Base-by-base conservation (phyloP, 2,329 filamentous ascomycete species). In the Pseudogymnoascus sp. region DNA sequence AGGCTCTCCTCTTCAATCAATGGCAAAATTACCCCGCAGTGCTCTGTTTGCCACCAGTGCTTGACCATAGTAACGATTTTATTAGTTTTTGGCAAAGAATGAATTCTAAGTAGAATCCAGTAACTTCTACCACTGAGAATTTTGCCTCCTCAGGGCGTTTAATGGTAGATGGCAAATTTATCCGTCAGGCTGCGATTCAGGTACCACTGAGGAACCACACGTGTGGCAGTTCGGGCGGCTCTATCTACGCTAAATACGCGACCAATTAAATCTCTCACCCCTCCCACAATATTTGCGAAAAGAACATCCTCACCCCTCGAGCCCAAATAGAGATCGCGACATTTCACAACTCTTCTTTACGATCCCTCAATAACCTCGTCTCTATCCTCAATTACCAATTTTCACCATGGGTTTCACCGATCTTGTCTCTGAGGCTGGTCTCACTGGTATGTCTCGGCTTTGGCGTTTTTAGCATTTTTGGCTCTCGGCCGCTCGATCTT, bases 401-500 rank as follows among this genome's bases (percentile, higher is more conserved):
- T 55, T 65, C 68, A 73, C 64, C 62, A 89, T 89, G 86, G 86
- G 86, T 76, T 89, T 89, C 82, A 79, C 81, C 76, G 85, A 89
- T 75, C 79, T 89, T 71, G 74, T 85, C 71, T 81, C 83, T 75
- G 85, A 87, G 75, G 78, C 84, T 78, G 86, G 86, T 75, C 78
- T 86, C 65, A 78, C 80, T 69, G 72, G 81, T 83, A 77, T 21
- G 58, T 59, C 35, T 29, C 15, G 68, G 80, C 75, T 67, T 55
- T n/a, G n/a, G 7, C 13, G 12, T 29, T 48, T 48, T 27, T 64
- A 42, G 62, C 60, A 31, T 38, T 35, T 33, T 42, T 63, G 39
- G 48, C 48, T 35, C 55, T 33, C 60, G 61, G 35, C 55, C 60
- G 41, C 36, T 38, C 59, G 29, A 42, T 25, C 21, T 63, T 59